These are phyloP conservation scores for Berkeleyomyces rouxiae DNA, from an alignment of 2,329 filamentous ascomycete genomes.

Conservation along the genomic window DNA sequence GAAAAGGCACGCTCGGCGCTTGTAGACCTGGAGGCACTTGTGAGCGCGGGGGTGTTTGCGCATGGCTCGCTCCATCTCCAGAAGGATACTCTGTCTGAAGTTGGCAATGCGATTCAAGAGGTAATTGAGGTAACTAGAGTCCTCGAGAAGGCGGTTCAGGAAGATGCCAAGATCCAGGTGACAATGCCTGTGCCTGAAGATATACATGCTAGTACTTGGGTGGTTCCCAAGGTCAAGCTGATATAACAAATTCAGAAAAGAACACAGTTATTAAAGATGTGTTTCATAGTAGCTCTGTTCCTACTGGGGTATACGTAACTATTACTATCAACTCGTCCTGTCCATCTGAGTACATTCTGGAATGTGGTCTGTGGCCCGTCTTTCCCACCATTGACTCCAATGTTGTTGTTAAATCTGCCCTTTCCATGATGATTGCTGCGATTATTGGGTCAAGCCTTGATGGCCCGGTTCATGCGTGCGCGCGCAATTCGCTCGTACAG, in stretches of 20 bases:
- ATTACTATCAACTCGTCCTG: not conserved
- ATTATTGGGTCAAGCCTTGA: conserved; percentile 19
- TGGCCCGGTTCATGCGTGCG: conserved; percentile 34
- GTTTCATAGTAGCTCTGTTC: not conserved
- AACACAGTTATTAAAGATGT: not conserved
- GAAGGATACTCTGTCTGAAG: not conserved
- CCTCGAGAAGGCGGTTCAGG: conserved; percentile 29
- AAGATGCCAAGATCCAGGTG: not conserved
- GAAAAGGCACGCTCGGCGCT: not conserved
- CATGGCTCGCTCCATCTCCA: conserved; percentile 6
- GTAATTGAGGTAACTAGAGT: conserved; percentile 19
- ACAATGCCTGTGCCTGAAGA: conserved; percentile 2
- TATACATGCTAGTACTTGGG: conserved; percentile 7
- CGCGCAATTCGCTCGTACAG: conserved; percentile 70
- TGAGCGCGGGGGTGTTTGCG: not conserved
- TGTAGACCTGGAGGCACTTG: not conserved
- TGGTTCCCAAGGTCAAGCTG: conserved; percentile 5
- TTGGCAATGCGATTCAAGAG: not conserved
- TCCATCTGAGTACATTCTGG: not conserved
- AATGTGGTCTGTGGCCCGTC: too few species aligned
- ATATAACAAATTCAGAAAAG: not conserved
- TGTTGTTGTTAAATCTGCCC: not conserved
- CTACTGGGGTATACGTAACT: not conserved
- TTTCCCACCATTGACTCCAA: too few species aligned
- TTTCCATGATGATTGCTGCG: not conserved